phyloP scores from a whole-genome alignment of 2,329 filamentous ascomycete genomes.

The Curvularia eragrostidis region DNA sequence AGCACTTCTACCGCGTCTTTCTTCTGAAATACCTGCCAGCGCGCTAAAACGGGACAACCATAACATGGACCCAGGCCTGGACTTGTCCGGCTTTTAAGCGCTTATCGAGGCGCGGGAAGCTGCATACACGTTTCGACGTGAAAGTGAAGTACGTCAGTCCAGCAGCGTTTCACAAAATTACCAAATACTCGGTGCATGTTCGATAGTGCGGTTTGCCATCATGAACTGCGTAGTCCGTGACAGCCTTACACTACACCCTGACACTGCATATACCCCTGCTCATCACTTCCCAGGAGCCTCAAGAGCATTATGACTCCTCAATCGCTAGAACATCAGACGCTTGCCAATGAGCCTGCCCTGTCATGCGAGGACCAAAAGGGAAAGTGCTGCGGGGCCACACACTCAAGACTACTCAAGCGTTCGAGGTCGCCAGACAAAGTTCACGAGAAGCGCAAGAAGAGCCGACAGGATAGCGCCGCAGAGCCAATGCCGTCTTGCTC shows the following conservation, averaged over 20 bases:
- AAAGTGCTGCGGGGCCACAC: neutral
- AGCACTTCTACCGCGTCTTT: neutral
- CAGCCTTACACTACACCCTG: neutral
- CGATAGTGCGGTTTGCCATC: constrained; percentile 4
- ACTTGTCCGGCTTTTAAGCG: constrained; percentile 22
- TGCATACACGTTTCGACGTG: constrained; percentile 10
- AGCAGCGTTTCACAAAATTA: constrained; percentile 7
- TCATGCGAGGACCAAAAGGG: neutral
- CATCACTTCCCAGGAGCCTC: constrained; percentile 12
- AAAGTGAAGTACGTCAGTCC: constrained; percentile 25
- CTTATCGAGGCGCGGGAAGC: constrained; percentile 19
- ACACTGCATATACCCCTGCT: constrained; percentile 10
- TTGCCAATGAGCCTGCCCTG: neutral
- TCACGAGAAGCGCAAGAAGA: constrained; percentile 18
- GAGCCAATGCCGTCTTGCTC: constrained; percentile 16
- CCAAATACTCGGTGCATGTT: constrained; percentile 1
- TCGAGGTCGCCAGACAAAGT: constrained; percentile 24
- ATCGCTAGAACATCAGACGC: neutral
- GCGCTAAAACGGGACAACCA: constrained; percentile 1
- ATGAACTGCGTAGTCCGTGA: constrained; percentile 5
- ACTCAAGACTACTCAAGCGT: constrained; percentile 26
- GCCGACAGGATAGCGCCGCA: neutral
- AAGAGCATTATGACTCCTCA: constrained; percentile 3
- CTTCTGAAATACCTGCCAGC: neutral
- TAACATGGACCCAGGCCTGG: constrained; percentile 31